Evolutionary conservation across 306 rosid species (phyloP), one percentile per base, ranked within the genome.

Genomic region (Elaeagnus macrophylla): DNA sequence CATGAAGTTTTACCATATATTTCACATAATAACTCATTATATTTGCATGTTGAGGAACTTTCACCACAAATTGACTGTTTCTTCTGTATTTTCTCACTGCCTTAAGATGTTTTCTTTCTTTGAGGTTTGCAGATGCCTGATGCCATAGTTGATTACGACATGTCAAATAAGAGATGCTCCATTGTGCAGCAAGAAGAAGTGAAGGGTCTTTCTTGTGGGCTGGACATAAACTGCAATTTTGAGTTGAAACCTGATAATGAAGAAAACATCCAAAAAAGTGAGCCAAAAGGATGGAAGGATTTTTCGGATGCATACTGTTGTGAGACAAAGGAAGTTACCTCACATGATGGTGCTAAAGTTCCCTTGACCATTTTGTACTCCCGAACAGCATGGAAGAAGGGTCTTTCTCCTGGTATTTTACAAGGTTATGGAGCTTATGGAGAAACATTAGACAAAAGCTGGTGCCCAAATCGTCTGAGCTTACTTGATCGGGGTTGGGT

Each of bases 401-500:
- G 77, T 59, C 78, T 39, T 49, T 70, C 86, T 3, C 94, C 95
- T 5, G 95, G 97, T 60, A 73, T 91, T 69, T 68, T 91, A 68
- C 79, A 74, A 53, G 97, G 94, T 54, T 91, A 86, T 80, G 97
- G 97, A 50, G 86, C 97, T 56, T 91, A 91, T 46, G 96, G 97
- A 16, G 97, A 91, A 76, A 72, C 67, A 67, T 71, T 86, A 62
- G 89, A 82, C 55, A 82, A 80, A 77, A 76, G 88, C 79, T 91
- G 96, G 96, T 81, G 82, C 57, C 50, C 94, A 15, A 65, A 82
- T 60, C 87, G 88, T 60, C 68, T 91, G 73, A 86, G 97, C 72
- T 78, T 91, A 59, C 82, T 91, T 63, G 93, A 86, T 64, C 91
- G 93, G 39, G 97, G 97, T 53, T 86, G 95, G 85, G 84, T 86